Percentiles rank a stretch among this genome's conserved stretches.
phyloP scores from a whole-genome alignment of 2,329 filamentous ascomycete species.

The Parafenestella ontariensis region DNA sequence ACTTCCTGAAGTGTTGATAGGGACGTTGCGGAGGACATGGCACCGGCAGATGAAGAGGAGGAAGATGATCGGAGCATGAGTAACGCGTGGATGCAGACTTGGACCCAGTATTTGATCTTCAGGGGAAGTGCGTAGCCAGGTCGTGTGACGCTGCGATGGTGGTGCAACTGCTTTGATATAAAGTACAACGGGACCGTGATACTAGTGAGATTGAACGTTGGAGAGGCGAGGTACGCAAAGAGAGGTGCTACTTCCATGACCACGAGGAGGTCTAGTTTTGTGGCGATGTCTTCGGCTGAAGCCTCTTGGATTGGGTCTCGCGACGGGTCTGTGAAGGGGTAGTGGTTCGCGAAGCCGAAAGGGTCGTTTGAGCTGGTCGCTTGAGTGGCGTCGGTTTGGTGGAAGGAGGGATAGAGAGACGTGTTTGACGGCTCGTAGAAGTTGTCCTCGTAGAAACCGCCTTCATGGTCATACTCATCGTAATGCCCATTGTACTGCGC shows the following conservation, averaged over 20 bases:
- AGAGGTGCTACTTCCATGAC: conserved; percentile 43
- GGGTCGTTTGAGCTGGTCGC: conserved; percentile 28
- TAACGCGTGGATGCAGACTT: conserved; percentile 39
- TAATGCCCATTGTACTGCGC: conserved; percentile 35
- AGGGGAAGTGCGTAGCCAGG: conserved; percentile 36
- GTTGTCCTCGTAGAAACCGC: conserved; percentile 45
- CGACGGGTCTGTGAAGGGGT: conserved; percentile 40
- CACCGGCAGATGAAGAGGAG: neutral
- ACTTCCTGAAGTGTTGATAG: conserved; percentile 25
- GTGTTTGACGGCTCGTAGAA: conserved; percentile 37
- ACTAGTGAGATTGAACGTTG: conserved; percentile 33
- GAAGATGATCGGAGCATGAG: conserved; percentile 24
- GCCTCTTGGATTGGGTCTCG: conserved; percentile 17
- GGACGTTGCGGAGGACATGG: neutral
- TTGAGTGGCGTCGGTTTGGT: conserved; percentile 8
- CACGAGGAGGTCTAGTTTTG: conserved; percentile 41
- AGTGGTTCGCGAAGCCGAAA: conserved; percentile 39
- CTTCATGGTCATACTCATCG: conserved; percentile 46
- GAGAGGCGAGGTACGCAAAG: conserved; percentile 39
- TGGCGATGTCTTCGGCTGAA: conserved; percentile 30
- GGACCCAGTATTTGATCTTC: conserved; percentile 45
- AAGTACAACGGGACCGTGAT: conserved; percentile 46
- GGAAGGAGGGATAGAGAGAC: conserved; percentile 37
- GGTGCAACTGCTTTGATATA: conserved; percentile 33
- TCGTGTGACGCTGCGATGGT: conserved; percentile 26